These are phyloP conservation scores for Epichloe scottii DNA, from an alignment of 2,329 filamentous ascomycete genomes.

Conservation along the genomic window DNA sequence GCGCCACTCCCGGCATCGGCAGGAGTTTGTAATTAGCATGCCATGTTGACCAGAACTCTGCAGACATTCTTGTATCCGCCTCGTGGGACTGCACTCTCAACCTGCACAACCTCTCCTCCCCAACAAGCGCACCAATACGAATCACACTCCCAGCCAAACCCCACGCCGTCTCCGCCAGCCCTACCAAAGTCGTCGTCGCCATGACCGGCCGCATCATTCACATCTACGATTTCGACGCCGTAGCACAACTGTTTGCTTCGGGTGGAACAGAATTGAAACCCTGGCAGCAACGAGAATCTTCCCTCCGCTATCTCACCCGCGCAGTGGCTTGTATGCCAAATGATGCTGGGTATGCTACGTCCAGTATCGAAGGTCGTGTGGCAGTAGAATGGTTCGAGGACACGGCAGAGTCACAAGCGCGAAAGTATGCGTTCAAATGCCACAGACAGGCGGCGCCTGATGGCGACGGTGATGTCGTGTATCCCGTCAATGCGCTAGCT, in stretches of 20 bases:
- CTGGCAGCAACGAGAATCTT: constrained; percentile 89
- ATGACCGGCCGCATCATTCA: constrained; percentile 91
- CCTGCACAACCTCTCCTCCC: constrained; percentile 54
- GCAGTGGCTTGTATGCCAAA: constrained; percentile 94
- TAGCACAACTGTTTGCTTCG: constrained; percentile 40
- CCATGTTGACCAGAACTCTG: background rate
- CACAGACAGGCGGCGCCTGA: constrained; percentile 64
- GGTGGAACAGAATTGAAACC: constrained; percentile 48
- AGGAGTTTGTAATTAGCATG: background rate
- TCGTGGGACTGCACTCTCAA: constrained; percentile 92
- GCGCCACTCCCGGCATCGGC: background rate
- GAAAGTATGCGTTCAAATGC: constrained; percentile 98
- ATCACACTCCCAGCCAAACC: constrained; percentile 74
- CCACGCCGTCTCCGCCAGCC: constrained; percentile 69
- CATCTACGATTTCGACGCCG: constrained; percentile 76
- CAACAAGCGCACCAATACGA: constrained; percentile 41
- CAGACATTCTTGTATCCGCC: constrained; percentile 68
- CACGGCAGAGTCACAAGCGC: constrained; percentile 68
- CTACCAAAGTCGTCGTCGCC: constrained; percentile 77
- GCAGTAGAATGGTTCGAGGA: constrained; percentile 98
- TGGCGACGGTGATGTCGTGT: constrained; percentile 64
- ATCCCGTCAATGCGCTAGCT: constrained; percentile 78
- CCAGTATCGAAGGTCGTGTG: constrained; percentile 86
- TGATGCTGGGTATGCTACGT: constrained; percentile 84
- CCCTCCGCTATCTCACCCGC: constrained; percentile 89